phyloP scores from a whole-genome alignment of 345 rosid species.

The Salix viminalis region DNA sequence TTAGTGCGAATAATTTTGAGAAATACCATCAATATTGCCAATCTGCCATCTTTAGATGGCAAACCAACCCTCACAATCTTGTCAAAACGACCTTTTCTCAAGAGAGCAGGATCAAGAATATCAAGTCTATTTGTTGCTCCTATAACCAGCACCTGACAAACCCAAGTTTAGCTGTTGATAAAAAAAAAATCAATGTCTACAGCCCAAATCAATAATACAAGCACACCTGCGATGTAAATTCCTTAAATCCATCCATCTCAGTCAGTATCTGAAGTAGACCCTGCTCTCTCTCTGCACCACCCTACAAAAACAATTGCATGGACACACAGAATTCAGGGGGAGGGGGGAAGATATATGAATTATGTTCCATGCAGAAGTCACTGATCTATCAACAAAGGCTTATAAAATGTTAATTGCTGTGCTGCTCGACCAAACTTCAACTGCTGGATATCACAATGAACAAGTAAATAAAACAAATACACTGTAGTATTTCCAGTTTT shows the following conservation, averaged over 20 bases:
- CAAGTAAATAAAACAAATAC: too few relatives aligned
- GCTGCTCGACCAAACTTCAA: too few relatives aligned
- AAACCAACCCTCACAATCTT: conserved; percentile 92
- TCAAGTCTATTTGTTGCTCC: conserved; percentile 98
- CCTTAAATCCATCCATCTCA: conserved; percentile 98
- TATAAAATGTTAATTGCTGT: too few relatives aligned
- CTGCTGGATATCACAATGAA: too few relatives aligned
- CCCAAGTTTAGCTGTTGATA: conserved; percentile 25
- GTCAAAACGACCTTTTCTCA: conserved; percentile 97
- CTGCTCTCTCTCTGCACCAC: conserved; percentile 98
- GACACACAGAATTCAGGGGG: not conserved
- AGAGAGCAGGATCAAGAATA: conserved; percentile 89
- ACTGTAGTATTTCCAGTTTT: too few relatives aligned
- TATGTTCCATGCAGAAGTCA: not conserved
- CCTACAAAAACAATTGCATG: conserved; percentile 41
- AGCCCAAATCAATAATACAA: conserved; percentile 10
- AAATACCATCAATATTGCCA: conserved; percentile 77
- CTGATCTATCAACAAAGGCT: too few relatives aligned
- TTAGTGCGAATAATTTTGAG: not conserved
- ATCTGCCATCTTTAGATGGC: conserved; percentile 89
- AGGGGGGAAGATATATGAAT: too few relatives aligned
- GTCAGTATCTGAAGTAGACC: conserved; percentile 96
- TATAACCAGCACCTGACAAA: conserved; percentile 74
- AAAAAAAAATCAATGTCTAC: not conserved
- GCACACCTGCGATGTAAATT: conserved; percentile 76